A percentile compares a stretch with the other conserved stretches of the same genome.
These are phyloP conservation scores for Trifolium fragiferum DNA, from an alignment of 306 rosid species.

Conservation along the genomic window DNA sequence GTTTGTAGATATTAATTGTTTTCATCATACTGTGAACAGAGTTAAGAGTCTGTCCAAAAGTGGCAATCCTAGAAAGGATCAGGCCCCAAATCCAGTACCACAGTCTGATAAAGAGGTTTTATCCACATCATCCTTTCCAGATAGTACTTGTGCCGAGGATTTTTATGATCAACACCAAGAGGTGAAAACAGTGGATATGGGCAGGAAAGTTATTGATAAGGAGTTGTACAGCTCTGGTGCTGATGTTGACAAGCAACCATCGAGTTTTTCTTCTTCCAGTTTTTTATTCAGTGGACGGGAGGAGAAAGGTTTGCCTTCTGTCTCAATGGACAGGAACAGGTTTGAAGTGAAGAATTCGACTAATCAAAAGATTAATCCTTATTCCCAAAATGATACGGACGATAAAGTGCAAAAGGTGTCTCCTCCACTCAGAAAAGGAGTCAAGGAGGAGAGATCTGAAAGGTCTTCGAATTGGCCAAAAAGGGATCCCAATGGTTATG, in stretches of 20 bases:
- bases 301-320: slow-evolving; percentile 60
- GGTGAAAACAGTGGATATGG: slow-evolving; percentile 60
- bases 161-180: slow-evolving; percentile 67
- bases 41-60: slow-evolving; percentile 94
- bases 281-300: slow-evolving; percentile 56
- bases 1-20: slow-evolving; percentile 39
- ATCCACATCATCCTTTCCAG: slow-evolving; percentile 59
- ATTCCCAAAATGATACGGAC: slow-evolving; percentile 65
- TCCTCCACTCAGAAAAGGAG: slow-evolving; percentile 80
- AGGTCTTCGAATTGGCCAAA: slow-evolving; percentile 65
- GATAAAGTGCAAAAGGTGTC: slow-evolving; percentile 85
- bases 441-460: slow-evolving; percentile 80
- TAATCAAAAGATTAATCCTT: slow-evolving; percentile 58
- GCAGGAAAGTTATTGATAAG: slow-evolving; percentile 66
- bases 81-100: slow-evolving; percentile 55
- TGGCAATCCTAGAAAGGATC: slow-evolving; percentile 90
- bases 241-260: slow-evolving; percentile 65
- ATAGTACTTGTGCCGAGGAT: slow-evolving; percentile 60
- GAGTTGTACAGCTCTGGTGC: slow-evolving; percentile 63
- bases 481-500: slow-evolving; percentile 62
- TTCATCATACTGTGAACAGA: slow-evolving; percentile 56
- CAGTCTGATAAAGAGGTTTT: slow-evolving; percentile 64
- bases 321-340: slow-evolving; percentile 64
- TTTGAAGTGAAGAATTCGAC: slow-evolving; percentile 68
- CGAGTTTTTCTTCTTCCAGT: slow-evolving; percentile 52